These are phyloP conservation scores for Epichloe sibirici DNA, from an alignment of 2,329 filamentous ascomycete species.

Conservation along the genomic window DNA sequence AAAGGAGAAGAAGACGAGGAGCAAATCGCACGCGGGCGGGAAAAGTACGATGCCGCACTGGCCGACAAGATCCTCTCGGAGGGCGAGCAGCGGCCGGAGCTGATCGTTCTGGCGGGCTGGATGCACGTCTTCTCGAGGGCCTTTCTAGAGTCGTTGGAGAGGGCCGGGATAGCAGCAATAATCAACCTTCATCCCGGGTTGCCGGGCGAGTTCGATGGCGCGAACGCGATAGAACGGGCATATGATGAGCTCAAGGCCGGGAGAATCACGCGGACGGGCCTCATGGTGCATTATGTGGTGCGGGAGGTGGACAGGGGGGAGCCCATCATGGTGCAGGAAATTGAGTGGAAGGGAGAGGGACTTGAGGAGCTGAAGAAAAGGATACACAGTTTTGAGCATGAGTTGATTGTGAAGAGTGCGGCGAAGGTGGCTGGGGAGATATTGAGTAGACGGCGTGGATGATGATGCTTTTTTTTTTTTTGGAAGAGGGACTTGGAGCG, in stretches of 20 bases:
- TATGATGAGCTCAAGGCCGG: slow-evolving; percentile 57
- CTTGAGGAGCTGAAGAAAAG: slow-evolving; percentile 55
- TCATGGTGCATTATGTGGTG: slow-evolving; percentile 84
- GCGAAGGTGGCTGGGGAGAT: slow-evolving; percentile 32
- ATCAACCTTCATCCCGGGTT: slow-evolving; percentile 30
- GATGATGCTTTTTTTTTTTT: too few species aligned
- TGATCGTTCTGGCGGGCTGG: slow-evolving; percentile 76
- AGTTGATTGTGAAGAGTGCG: slow-evolving; percentile 66
- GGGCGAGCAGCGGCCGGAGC: slow-evolving; percentile 44
- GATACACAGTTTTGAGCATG: slow-evolving; percentile 68
- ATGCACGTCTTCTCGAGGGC: slow-evolving; percentile 68
- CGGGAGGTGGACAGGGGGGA: slow-evolving; percentile 70
- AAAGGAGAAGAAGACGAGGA: too few species aligned
- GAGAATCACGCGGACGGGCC: slow-evolving; percentile 59
- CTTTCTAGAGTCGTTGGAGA: slow-evolving; percentile 58
- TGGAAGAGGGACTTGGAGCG: too few species aligned
- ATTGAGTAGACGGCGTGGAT: slow-evolving; percentile 4
- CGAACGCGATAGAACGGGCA: slow-evolving; percentile 65
- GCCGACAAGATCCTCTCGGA: slow-evolving; percentile 33
- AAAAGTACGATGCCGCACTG: too few species aligned
- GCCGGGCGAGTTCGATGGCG: slow-evolving; percentile 62
- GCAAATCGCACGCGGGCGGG: too few species aligned
- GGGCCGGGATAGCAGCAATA: slow-evolving; percentile 49
- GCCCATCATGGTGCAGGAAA: slow-evolving; percentile 38
- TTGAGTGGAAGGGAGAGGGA: slow-evolving; percentile 52